These are phyloP conservation scores for Cucurbita ficifolia DNA, from an alignment of 306 rosid species.

Conservation along the genomic window DNA sequence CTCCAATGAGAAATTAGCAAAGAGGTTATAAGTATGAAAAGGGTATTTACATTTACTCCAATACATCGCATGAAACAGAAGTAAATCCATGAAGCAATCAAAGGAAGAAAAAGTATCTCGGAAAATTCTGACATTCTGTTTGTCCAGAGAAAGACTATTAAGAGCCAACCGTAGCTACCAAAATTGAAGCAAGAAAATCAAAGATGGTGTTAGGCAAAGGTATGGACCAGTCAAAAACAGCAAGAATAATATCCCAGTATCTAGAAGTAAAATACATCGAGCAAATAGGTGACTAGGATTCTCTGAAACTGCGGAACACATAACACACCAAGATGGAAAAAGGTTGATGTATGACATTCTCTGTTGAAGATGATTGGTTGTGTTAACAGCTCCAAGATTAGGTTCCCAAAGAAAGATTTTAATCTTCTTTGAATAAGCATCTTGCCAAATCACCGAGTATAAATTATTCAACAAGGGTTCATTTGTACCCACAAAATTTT, in stretches of 20 bases:
- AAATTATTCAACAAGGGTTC: too few relatives aligned
- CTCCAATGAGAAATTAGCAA: not conserved
- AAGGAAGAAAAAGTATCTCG: not conserved
- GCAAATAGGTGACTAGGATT: not conserved
- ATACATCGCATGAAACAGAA: not conserved
- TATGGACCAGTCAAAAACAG: not conserved
- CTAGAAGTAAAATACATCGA: not conserved
- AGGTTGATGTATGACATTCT: too few relatives aligned
- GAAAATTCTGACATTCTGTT: not conserved
- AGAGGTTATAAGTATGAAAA: not conserved
- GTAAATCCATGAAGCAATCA: not conserved
- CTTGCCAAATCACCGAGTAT: too few relatives aligned
- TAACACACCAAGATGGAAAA: not conserved
- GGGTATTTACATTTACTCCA: not conserved
- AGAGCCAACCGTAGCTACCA: not conserved
- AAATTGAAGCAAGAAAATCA: not conserved
- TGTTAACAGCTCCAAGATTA: too few relatives aligned
- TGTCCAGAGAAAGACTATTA: not conserved
- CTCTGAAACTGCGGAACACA: not conserved
- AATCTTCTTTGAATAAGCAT: too few relatives aligned
- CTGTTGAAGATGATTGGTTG: too few relatives aligned
- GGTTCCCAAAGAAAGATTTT: too few relatives aligned
- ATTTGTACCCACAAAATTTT: too few relatives aligned
- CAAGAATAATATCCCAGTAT: not conserved
- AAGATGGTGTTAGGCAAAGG: not conserved